Percentiles rank a stretch among this genome's conserved stretches.
Evolutionary conservation across 2,329 filamentous ascomycete species (phyloP).

Genomic region (Calonectria pseudoturangicola): DNA sequence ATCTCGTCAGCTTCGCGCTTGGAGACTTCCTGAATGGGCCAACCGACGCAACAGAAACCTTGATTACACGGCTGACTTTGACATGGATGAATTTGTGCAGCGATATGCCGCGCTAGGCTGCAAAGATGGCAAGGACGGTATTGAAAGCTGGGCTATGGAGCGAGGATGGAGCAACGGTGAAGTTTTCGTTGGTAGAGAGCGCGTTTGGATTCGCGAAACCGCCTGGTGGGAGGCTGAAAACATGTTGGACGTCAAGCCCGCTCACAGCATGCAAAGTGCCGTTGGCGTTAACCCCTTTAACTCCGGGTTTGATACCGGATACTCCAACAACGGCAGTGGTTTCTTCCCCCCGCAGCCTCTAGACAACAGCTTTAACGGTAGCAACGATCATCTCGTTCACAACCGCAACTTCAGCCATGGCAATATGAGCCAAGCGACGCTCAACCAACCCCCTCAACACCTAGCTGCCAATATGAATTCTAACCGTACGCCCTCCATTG

Average conservation of each 20-base stretch:
- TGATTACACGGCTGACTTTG: conserved; percentile 98
- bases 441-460: conserved; percentile 63
- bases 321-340: conserved; percentile 79
- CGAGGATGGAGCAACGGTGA: conserved; percentile 99
- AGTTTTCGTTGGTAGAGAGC: conserved; percentile 91
- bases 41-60: conserved; percentile 93
- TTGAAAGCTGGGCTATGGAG: conserved; percentile 95
- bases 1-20: conserved; percentile 92
- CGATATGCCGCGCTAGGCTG: conserved; percentile 91
- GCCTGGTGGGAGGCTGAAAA: conserved; percentile 99
- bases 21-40: conserved; percentile 96
- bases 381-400: conserved; percentile 82
- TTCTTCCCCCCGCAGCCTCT: conserved; percentile 82
- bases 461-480: conserved; percentile 44
- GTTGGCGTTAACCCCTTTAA: conserved; percentile 67
- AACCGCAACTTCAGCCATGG: conserved; percentile 74
- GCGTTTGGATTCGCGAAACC: conserved; percentile 94
- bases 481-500: conserved; percentile 74
- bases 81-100: conserved; percentile 91
- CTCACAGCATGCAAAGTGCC: conserved; percentile 65
- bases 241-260: conserved; percentile 92
- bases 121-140: conserved; percentile 91
- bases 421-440: conserved; percentile 73
- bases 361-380: conserved; percentile 78
- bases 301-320: conserved; percentile 79